phyloP scores from a whole-genome alignment of 257 asterid genomes.

The Ballota nigra region DNA sequence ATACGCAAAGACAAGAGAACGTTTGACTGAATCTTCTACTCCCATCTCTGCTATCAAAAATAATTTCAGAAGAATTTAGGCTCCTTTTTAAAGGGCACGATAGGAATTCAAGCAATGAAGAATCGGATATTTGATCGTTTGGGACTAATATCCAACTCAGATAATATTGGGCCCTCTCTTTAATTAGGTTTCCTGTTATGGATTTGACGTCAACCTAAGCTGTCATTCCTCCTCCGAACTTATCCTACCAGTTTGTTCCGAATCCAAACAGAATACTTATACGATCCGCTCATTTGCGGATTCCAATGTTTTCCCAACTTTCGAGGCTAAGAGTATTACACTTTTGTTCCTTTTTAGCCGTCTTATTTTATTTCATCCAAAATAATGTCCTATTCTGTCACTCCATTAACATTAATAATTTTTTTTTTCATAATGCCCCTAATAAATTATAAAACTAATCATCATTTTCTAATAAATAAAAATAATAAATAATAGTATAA shows the following conservation, averaged over 20 bases:
- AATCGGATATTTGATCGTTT: background rate
- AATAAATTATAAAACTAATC: background rate
- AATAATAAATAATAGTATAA: too few relatives aligned
- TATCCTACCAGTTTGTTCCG: background rate
- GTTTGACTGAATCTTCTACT: conserved; percentile 33
- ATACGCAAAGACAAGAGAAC: conserved; percentile 71
- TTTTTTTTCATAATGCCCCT: too few relatives aligned
- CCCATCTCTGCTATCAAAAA: conserved; percentile 37
- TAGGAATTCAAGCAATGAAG: conserved; percentile 18
- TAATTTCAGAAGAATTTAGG: background rate
- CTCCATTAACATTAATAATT: too few relatives aligned
- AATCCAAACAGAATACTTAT: background rate
- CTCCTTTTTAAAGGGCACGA: background rate
- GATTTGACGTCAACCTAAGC: conserved; percentile 16
- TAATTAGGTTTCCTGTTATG: background rate
- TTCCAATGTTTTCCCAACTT: background rate
- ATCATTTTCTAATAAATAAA: too few relatives aligned
- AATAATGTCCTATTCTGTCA: too few relatives aligned
- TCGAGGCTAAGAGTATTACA: background rate
- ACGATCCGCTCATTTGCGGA: background rate
- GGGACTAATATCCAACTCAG: background rate
- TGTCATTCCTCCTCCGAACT: conserved; percentile 11
- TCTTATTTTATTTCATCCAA: too few relatives aligned
- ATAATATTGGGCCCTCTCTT: background rate
- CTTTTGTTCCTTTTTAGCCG: too few relatives aligned